Base-by-base conservation (phyloP, 441 rosid genomes). In the Aquilaria agallochum region DNA sequence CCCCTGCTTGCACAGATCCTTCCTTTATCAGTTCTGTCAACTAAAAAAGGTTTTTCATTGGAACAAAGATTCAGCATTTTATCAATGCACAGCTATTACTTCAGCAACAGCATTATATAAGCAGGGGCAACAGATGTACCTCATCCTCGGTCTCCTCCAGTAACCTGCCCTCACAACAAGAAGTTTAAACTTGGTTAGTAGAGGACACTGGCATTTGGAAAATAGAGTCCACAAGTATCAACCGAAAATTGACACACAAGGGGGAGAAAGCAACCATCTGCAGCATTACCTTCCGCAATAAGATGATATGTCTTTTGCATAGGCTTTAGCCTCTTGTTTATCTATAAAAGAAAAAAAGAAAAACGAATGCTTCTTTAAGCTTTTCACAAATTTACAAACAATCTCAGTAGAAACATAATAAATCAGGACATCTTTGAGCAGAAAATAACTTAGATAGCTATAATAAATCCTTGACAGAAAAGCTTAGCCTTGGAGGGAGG, bases 91-190 rank as follows among this genome's bases (percentile, higher is more conserved):
- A 59, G 34, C 50, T 27, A 62, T 50, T 45, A 46, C 60, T 56
- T 57, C 48, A 59, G 31, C 51, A 54, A 54, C 27, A 55, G n/a
- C 20, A 46, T 45, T 31, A 11, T 40, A 40, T 8, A 40, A 40
- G 7, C 45, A 40, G 45, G 45, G 45, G 9, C 45, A 5, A 40
- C 45, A 59, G 62, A 46, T 74, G 78, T 69, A 84, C 99, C 90
- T 86, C 88, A 64, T 89, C 99, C 84, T 94, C 99, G 30, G 86
- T 83, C 65, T 89, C 89, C 85, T 91, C 92, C 50, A 94, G 80
- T 67, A 94, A 86, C 75, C 97, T 87, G 77, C 64, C 63, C 40
- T 48, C 67, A 60, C 47, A 53, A 53, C 63, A 80, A n/a, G 50
- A 2, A 34, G 44, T 60, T 74, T 59, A 78, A 70, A 71, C 53